phyloP scores from a whole-genome alignment of 257 asterid species.

The Mentha longifolia region DNA sequence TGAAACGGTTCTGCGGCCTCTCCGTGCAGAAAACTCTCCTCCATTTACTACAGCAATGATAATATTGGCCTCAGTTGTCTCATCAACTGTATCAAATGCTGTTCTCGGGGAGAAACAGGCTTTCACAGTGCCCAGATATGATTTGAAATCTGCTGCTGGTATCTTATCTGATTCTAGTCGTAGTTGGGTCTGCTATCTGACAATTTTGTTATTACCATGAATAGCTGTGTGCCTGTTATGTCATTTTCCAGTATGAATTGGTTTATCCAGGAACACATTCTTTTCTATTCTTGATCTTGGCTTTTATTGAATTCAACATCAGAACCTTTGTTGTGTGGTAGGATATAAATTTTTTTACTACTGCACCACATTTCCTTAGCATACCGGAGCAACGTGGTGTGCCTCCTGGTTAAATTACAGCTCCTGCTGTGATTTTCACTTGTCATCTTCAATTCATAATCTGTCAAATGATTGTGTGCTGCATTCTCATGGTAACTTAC shows the following conservation, averaged over 20 bases:
- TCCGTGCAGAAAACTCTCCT: constrained; percentile 98
- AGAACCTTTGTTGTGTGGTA: constrained; percentile 8
- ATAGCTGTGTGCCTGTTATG: constrained; percentile 4
- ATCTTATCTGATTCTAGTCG: constrained; percentile 72
- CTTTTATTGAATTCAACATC: neutral
- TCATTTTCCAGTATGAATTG: constrained; percentile 10
- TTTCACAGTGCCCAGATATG: constrained; percentile 98
- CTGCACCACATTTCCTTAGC: neutral
- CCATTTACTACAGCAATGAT: constrained; percentile 99
- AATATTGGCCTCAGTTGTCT: constrained; percentile 95
- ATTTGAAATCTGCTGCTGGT: constrained; percentile 99
- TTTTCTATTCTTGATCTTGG: constrained; percentile 14
- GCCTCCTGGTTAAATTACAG: constrained; percentile 5
- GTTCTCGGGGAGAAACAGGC: constrained; percentile 99
- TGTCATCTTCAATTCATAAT: constrained; percentile 1
- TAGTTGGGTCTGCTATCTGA: constrained; percentile 27
- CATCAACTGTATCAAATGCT: constrained; percentile 97
- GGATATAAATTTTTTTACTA: constrained; percentile 1
- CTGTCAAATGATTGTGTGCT: constrained; percentile 16
- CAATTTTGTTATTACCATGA: constrained; percentile 20
- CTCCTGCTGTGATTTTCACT: constrained; percentile 18
- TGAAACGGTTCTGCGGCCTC: constrained; percentile 97
- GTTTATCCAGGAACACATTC: neutral
- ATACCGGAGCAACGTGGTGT: constrained; percentile 16
- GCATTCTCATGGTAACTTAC: neutral